Evolutionary conservation across 1,139 yeast genomes (phyloP), one percentile per base, ranked within the genome.

Genomic region (Sugiyamaella novakii): DNA sequence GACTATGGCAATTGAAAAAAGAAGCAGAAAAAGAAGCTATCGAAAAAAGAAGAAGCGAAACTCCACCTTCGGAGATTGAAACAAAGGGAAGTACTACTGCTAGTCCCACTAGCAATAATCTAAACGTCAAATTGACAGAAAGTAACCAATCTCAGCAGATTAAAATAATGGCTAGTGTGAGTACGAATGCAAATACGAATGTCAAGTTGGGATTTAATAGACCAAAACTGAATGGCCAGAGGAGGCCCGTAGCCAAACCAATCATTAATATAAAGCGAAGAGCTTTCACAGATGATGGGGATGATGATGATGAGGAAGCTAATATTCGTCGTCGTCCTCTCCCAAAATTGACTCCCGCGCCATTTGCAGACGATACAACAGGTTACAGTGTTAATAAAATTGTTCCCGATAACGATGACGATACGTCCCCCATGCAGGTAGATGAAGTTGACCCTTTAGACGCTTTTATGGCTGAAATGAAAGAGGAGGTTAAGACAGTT

Each of bases 381-480:
- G n/a, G n/a, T n/a, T 29, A 14, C 21, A 42, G 29, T 27, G 36
- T 8, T 11, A 35, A 36, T 15, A 12, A 7, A 8, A 18, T 11
- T 22, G 11, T 7, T 22, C 7, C 18, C 27, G 25, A 6, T 11
- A 18, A 12, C 2, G 12, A 12, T 15, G 33, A 27, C 11, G 15
- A 6, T 14, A 34, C 5, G 21, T 21, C 33, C 14, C 6, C 34
- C 22, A 49, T 42, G 41, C 43, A 43, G 34, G 14, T 45, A 15
- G 68, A 63, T 6, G 70, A 59, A n/a, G 66, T 54, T 4, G 75
- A 69, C 44, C 70, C 75, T 5, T 53, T 74, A 38, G 77, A 73
- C 47, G 65, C 65, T 11, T 73, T 62, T 50, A 67, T 73, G 69
- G 57, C 60, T 4, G 53, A 59, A 1, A 53, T 68, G 46, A 54